These are phyloP conservation scores for Xylaria arbuscula DNA, from an alignment of 2,329 filamentous ascomycete genomes.

Conservation along the genomic window DNA sequence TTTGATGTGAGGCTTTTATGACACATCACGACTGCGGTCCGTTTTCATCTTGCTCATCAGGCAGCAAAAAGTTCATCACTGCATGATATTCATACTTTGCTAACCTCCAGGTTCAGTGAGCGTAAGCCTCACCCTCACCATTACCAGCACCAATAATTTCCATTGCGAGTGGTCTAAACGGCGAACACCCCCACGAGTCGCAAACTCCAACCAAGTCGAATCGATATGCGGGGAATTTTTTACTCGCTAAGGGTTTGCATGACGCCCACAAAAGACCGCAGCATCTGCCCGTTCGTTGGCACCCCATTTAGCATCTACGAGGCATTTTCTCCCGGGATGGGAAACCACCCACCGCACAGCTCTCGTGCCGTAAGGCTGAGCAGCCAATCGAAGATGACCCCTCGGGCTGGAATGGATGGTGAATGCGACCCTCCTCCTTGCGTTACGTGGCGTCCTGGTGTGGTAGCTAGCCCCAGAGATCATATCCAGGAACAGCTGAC, in stretches of 20 bases:
- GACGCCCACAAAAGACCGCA: conserved; percentile 18
- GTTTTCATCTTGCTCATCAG: not conserved
- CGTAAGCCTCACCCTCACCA: conserved; percentile 9
- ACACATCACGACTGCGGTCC: conserved; percentile 6
- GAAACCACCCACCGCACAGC: conserved; percentile 6
- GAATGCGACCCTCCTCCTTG: conserved; percentile 30
- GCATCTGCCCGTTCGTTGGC: conserved; percentile 16
- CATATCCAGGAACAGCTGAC: conserved; percentile 35
- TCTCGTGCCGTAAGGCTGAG: conserved; percentile 28
- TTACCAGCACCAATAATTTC: not conserved
- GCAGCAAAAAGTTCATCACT: not conserved
- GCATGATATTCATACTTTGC: not conserved
- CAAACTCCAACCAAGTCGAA: conserved; percentile 8
- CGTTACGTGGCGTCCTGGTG: conserved; percentile 36
- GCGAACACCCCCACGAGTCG: conserved; percentile 17
- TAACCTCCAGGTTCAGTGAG: not conserved
- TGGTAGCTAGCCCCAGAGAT: conserved; percentile 32
- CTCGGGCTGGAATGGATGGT: conserved; percentile 23
- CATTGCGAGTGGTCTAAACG: not conserved
- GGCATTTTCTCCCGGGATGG: conserved; percentile 2
- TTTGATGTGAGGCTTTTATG: not conserved
- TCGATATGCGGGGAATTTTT: conserved; percentile 3
- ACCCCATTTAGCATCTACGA: conserved; percentile 13
- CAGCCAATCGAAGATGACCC: conserved; percentile 29
- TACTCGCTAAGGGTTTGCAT: conserved; percentile 13